A percentile compares a stretch with the other conserved stretches of the same genome.
Conservation (phyloP, 164 flowering plant genomes). For the Magnolia officinalis region DNA sequence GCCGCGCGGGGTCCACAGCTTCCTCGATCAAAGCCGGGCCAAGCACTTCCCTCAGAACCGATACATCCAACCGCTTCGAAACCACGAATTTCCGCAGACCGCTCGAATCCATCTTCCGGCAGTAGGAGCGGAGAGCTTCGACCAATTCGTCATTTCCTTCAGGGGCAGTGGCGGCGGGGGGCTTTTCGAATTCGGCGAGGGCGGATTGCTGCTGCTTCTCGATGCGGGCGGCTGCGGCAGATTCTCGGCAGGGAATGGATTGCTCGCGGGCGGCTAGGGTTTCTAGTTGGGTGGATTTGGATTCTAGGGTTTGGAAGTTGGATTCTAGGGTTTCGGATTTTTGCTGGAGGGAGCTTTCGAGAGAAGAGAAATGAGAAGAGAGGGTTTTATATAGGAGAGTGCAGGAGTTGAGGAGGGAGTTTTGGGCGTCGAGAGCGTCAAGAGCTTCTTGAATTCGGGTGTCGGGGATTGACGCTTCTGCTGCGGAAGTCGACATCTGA, state of each 20-base stretch:
- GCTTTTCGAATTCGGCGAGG: conserved; percentile 28
- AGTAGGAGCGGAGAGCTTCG: conserved; percentile 30
- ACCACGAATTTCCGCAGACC: conserved; percentile 38
- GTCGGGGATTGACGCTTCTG: not conserved
- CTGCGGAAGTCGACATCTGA: conserved; percentile 4
- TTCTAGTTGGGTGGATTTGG: conserved; percentile 31
- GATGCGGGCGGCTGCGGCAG: conserved; percentile 30
- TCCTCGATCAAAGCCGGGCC: conserved; percentile 24
- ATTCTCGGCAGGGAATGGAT: conserved; percentile 46
- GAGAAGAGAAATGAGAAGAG: conserved; percentile 36
- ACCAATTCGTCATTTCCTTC: conserved; percentile 2
- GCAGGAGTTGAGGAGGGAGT: conserved; percentile 32
- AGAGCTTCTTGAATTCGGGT: conserved; percentile 3
- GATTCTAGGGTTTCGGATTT: conserved; percentile 39
- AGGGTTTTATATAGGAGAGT: conserved; percentile 43
- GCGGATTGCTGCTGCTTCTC: conserved; percentile 32
- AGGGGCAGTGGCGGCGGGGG: not conserved
- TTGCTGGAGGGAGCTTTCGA: conserved; percentile 28
- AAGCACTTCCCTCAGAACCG: conserved; percentile 31
- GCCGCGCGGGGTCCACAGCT: conserved; percentile 39
- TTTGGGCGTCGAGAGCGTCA: conserved; percentile 35
- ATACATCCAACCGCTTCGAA: conserved; percentile 45
- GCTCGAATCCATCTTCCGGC: conserved; percentile 40
- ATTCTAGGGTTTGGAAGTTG: conserved; percentile 35
- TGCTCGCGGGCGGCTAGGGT: conserved; percentile 33